These are phyloP conservation scores for Amoebophrya sp. DNA, from an alignment of 169 alveolate species.

Conservation along the genomic window DNA sequence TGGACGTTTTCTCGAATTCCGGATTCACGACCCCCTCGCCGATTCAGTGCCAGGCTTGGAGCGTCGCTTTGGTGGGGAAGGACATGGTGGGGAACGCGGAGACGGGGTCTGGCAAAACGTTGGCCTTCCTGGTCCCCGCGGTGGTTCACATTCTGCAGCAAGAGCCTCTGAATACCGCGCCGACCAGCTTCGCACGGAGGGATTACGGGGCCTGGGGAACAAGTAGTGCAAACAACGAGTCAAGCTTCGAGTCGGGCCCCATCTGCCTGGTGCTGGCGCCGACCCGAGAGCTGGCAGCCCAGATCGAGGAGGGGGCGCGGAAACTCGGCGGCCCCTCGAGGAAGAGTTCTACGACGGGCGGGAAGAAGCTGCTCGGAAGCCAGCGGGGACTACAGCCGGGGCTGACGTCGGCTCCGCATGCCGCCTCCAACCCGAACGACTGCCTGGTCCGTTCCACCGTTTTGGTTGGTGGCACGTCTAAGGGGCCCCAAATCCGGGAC, in stretches of 20 bases:
- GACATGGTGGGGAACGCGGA: constrained; percentile 81
- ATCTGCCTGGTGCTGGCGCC: neutral
- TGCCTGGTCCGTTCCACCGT: constrained; percentile 47
- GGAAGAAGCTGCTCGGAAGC: constrained; percentile 68
- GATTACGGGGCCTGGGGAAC: too few species aligned
- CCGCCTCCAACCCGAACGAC: constrained; percentile 65
- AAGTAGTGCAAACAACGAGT: neutral
- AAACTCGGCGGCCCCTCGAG: constrained; percentile 67
- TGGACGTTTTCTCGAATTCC: neutral
- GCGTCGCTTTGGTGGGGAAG: constrained; percentile 58
- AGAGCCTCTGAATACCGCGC: neutral
- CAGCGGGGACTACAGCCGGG: constrained; percentile 48
- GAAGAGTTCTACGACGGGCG: constrained; percentile 73
- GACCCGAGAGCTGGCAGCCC: constrained; percentile 85
- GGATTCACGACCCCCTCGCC: constrained; percentile 79
- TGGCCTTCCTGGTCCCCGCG: constrained; percentile 75
- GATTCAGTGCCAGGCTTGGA: constrained; percentile 86
- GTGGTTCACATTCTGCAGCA: constrained; percentile 58
- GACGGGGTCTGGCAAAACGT: constrained; percentile 85
- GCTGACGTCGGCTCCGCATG: neutral
- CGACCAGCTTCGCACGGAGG: too few species aligned
- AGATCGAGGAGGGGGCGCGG: constrained; percentile 78
- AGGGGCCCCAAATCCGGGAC: constrained; percentile 71
- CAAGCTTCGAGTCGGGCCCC: neutral
- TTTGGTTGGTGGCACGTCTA: constrained; percentile 81